A percentile compares a stretch with the other conserved stretches of the same genome.
Evolutionary conservation across 768 basidiomycete species (phyloP).

Genomic region (Clitopilus passeckerianus): DNA sequence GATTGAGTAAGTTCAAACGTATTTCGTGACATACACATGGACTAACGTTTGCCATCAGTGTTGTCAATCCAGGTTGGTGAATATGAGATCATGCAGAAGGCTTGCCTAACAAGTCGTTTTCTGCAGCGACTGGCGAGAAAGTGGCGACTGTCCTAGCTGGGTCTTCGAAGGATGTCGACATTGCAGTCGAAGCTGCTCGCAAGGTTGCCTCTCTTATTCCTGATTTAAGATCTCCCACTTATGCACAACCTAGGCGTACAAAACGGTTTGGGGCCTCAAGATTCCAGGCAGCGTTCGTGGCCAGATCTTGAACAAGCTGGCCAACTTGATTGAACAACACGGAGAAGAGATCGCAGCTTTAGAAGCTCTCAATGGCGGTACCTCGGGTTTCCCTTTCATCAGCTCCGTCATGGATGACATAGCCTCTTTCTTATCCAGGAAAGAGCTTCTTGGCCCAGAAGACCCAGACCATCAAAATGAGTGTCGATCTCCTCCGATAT

Average conservation of each 20-base stretch:
- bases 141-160: constrained; percentile 56
- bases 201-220: neutral
- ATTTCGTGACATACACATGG: too few species aligned
- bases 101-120: constrained; percentile 2
- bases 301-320: constrained; percentile 20
- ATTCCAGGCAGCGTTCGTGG: constrained; percentile 30
- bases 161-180: constrained; percentile 67
- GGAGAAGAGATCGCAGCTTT: constrained; percentile 20
- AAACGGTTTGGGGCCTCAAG: constrained; percentile 63
- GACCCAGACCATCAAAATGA: neutral
- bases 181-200: constrained; percentile 29
- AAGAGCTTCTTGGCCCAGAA: neutral
- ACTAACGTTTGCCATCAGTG: constrained; percentile 24
- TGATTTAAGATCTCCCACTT: neutral
- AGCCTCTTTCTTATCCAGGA: neutral
- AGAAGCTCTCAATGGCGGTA: constrained; percentile 18
- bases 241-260: constrained; percentile 21
- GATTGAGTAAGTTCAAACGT: constrained; percentile 53
- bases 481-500: constrained; percentile 58
- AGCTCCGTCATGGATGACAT: too few species aligned
- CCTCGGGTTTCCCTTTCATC: neutral
- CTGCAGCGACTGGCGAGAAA: constrained; percentile 56
- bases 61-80: constrained; percentile 49
- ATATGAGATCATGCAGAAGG: neutral
- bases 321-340: constrained; percentile 19